A percentile compares a stretch with the other conserved stretches of the same genome.
Conservation (phyloP, 2,329 filamentous ascomycete species). For the Chalaropsis thielavioides region DNA sequence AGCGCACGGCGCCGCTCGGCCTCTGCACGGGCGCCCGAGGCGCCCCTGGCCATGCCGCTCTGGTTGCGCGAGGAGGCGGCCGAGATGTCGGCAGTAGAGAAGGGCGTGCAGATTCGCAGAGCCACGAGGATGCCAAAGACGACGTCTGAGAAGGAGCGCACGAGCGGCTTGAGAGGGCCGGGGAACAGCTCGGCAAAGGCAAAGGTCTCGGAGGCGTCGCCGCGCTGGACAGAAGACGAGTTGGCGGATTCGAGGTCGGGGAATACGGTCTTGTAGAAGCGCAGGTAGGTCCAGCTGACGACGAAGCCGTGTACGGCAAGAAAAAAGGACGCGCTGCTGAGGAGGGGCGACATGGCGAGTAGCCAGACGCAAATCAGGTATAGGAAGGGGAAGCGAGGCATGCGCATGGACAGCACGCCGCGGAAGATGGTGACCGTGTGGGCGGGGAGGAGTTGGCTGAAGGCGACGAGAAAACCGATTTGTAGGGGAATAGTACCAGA, state of each 20-base stretch:
- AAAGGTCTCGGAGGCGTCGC: conserved; percentile 92
- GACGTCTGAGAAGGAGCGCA: conserved; percentile 57
- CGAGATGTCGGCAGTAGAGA: conserved; percentile 66
- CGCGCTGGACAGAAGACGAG: conserved; percentile 50
- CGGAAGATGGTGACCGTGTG: conserved; percentile 92
- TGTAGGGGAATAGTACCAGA: conserved; percentile 81
- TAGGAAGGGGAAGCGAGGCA: conserved; percentile 56
- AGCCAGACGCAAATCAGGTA: conserved; percentile 61
- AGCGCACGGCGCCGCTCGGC: conserved; percentile 79
- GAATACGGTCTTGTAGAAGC: conserved; percentile 75
- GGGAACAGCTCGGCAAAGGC: conserved; percentile 95
- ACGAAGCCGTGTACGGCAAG: conserved; percentile 71
- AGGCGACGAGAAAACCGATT: conserved; percentile 86
- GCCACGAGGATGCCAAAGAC: conserved; percentile 63
- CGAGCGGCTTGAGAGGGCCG: conserved; percentile 60
- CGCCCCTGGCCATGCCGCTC: conserved; percentile 41
- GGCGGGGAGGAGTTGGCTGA: conserved; percentile 93
- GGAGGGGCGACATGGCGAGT: conserved; percentile 41
- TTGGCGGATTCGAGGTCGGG: conserved; percentile 48
- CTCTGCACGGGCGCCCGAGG: conserved; percentile 65
- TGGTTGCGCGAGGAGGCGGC: conserved; percentile 55
- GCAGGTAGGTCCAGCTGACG: conserved; percentile 85
- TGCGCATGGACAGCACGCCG: conserved; percentile 74
- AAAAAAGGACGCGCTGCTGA: conserved; percentile 60
- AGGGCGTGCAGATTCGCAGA: conserved; percentile 67